Evolutionary conservation across 2,329 filamentous ascomycete genomes (phyloP), one percentile per base, ranked within the genome.

Genomic region (Mycosphaerella sp.): DNA sequence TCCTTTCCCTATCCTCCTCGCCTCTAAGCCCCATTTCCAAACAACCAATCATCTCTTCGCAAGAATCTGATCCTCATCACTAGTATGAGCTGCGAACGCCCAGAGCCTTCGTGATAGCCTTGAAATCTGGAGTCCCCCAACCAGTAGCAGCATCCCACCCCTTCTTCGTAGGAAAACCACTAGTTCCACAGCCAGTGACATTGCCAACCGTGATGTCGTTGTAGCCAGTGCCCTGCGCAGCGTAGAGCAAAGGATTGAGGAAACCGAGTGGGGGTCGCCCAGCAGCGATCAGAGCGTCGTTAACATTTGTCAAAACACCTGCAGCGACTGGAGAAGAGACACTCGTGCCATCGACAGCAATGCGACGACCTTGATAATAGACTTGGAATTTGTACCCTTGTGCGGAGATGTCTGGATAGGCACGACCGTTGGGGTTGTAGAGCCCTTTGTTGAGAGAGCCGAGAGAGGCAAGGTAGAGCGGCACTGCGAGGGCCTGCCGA

Each of bases 211-310:
- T 70, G 58, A 67, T 72, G 56, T 82, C 79, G 1, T 69, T 79
- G n/a, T 81, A 70, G 0, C 70, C 77, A 54, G 69, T 64, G 49
- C 71, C 73, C 5, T 73, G 73, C 10, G 36, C 42, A 32, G 67
- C 68, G 61, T 83, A 84, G 5, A 83, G 62, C 76, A 78, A 81
- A 0, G 80, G 80, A 59, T 84, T 83, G 41, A 83, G 54, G 68
- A 80, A 83, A 0, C 80, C 80, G 39, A 83, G 66, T 0, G 72
- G 65, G 0, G 73, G 62, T 61, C 77, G 74, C 4, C 76, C 76
- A 6, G 66, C 68, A 0, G 72, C 68, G 27, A 84, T 64, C 35
- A 79, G 70, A 1, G 77, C 79, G 59, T 85, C 81, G 58, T 86
- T 86, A 53, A 86, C 69, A 3, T 85, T 73, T 1, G 78, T 71